Evolutionary conservation across 2,329 filamentous ascomycete genomes (phyloP).

Genomic region (Salinomyces thailandicus): DNA sequence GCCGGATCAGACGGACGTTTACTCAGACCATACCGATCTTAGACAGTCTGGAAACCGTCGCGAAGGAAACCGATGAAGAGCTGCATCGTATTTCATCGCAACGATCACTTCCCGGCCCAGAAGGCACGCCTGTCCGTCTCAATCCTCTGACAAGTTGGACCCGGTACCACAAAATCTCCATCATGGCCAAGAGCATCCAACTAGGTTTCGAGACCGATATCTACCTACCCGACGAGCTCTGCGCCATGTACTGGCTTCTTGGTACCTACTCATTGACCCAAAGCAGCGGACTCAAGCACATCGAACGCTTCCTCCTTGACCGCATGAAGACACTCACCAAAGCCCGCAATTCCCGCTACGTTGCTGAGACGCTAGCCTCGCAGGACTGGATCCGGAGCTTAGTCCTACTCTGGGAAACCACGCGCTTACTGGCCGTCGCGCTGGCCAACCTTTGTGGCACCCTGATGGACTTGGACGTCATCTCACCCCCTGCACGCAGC

Average conservation of each 20-base stretch:
- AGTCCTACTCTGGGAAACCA: conserved; percentile 19
- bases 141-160: conserved; percentile 80
- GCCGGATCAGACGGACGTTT: conserved; percentile 78
- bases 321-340: conserved; percentile 20
- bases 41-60: conserved; percentile 73
- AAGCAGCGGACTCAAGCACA: conserved; percentile 47
- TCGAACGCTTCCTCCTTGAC: conserved; percentile 52
- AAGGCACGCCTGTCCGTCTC: conserved; percentile 29
- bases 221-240: conserved; percentile 75
- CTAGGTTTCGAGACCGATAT: conserved; percentile 90
- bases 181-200: conserved; percentile 80
- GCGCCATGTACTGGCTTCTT: conserved; percentile 69
- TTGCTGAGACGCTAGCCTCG: conserved; percentile 9
- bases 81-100: conserved; percentile 6
- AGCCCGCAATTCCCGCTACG: conserved; percentile 17
- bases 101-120: neutral
- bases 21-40: conserved; percentile 74
- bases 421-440: conserved; percentile 22
- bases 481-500: conserved; percentile 45
- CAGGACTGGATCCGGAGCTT: conserved; percentile 21
- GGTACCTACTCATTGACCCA: conserved; percentile 6
- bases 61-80: conserved; percentile 25
- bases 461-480: conserved; percentile 46
- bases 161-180: conserved; percentile 77
- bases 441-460: conserved; percentile 51